Base-by-base conservation (phyloP, 495 filamentous ascomycete genomes). In the Penicillium bialowiezense region DNA sequence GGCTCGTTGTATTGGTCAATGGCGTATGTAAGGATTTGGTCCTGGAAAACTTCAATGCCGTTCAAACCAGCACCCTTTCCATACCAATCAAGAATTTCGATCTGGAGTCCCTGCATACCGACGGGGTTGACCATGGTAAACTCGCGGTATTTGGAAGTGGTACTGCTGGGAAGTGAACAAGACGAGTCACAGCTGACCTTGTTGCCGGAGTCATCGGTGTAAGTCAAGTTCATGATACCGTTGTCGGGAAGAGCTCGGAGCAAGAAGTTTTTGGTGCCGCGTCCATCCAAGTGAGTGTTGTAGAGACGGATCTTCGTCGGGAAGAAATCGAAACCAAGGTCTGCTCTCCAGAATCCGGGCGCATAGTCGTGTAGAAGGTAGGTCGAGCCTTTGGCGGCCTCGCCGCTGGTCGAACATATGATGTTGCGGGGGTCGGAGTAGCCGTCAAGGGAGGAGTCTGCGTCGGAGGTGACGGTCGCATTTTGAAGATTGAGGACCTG, bases 151-250 rank as follows among this genome's bases (percentile, higher is more conserved):
- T 78, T 70, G 38, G 86, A 70, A 6, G 62, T 72, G 19, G 79
- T 59, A 62, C 84, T 77, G 52, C 79, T 72, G 41, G 89, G 88
- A 45, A 99, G 78, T 7, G 90, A 86, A 53, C 93, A 99, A 51
- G 77, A 71, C 41, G 79, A 81, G 29, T 91, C 88, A 67, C 93
- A 98, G 39, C 72, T 78, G 23, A 70, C 70, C 34, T 85, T 81
- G 26, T 81, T 68, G 1, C 81, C 79, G 0, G 86, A 85, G 1
- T 69, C 75, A 61, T 96, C 89, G 37, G 80, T 86, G 54, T 90
- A 97, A 31, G 91, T 96, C 54, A 98, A 78, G 65, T 97, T 97
- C 88, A 97, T 90, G 62, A 97, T 96, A 26, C 95, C 95, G 58
- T 86, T 84, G 56, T 90, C 82, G 5, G 90, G 90, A 24, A 90